A percentile compares a stretch with the other conserved stretches of the same genome.
phyloP scores from a whole-genome alignment of 257 asterid genomes.

The Gentiana dahurica region DNA sequence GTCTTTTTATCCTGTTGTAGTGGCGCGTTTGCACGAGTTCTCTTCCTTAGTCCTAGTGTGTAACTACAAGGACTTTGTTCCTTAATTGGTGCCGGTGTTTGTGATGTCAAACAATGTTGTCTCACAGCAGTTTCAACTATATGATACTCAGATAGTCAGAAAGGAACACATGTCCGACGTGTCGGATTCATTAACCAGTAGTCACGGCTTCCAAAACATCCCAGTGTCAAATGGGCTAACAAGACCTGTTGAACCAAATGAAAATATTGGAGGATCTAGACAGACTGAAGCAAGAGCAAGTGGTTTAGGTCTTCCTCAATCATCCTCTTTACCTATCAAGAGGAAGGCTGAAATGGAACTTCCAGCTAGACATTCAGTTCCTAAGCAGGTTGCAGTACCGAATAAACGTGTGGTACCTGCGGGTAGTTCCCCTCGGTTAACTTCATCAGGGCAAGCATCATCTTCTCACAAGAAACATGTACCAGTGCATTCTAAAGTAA shows the following conservation, averaged over 20 bases:
- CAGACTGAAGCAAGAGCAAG: constrained; percentile 16
- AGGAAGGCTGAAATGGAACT: constrained; percentile 67
- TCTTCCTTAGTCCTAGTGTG: neutral
- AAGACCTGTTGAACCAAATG: constrained; percentile 20
- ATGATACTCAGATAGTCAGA: constrained; percentile 34
- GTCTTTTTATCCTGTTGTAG: neutral
- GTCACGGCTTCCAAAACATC: constrained; percentile 21
- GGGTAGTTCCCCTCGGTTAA: constrained; percentile 19
- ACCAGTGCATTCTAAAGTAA: constrained; percentile 30
- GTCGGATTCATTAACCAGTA: constrained; percentile 27
- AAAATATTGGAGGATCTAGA: constrained; percentile 19
- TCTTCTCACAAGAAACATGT: constrained; percentile 25
- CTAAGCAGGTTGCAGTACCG: constrained; percentile 33
- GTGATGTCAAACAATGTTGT: constrained; percentile 42
- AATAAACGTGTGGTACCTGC: constrained; percentile 43
- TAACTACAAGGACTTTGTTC: neutral
- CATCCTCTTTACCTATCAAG: constrained; percentile 38
- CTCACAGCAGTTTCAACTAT: constrained; percentile 33
- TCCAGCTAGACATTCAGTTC: constrained; percentile 14
- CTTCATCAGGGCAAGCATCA: constrained; percentile 25
- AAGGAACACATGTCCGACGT: constrained; percentile 51
- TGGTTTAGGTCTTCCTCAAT: constrained; percentile 27
- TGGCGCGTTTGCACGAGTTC: neutral
- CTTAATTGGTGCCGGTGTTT: constrained; percentile 1
- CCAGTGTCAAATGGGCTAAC: constrained; percentile 15